phyloP scores from a whole-genome alignment of 108 stramenopile species.

The Nitzschia palea region DNA sequence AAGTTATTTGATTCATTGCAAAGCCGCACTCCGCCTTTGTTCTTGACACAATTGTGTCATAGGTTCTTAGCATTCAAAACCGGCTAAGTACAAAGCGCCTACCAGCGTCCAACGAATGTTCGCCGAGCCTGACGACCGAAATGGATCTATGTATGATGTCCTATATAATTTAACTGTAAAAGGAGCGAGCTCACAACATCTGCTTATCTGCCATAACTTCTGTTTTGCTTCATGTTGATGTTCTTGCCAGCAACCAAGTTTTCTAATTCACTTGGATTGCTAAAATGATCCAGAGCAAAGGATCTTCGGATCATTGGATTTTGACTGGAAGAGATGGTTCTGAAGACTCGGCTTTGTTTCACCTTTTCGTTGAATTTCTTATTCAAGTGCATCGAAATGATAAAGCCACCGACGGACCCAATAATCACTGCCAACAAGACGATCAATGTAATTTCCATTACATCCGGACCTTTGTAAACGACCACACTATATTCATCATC shows the following conservation, averaged over 20 bases:
- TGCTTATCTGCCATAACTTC: not conserved
- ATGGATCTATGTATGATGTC: too few relatives aligned
- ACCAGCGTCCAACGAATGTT: too few relatives aligned
- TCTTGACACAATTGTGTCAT: too few relatives aligned
- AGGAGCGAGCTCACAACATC: too few relatives aligned
- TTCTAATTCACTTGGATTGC: slow-evolving; percentile 7
- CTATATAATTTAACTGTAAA: too few relatives aligned
- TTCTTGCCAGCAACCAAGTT: not conserved
- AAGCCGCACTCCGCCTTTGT: too few relatives aligned
- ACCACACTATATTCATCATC: slow-evolving; percentile 51
- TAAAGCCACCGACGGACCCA: slow-evolving; percentile 55
- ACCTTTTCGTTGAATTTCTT: slow-evolving; percentile 52
- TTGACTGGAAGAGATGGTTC: slow-evolving; percentile 14
- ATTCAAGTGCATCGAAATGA: slow-evolving; percentile 64
- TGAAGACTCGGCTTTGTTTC: slow-evolving; percentile 31
- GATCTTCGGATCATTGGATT: slow-evolving; percentile 35
- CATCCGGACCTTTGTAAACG: slow-evolving; percentile 27
- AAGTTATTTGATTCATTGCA: too few relatives aligned
- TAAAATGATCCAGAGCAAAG: slow-evolving; percentile 17
- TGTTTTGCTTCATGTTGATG: not conserved
- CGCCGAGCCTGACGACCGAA: too few relatives aligned
- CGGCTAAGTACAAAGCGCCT: too few relatives aligned
- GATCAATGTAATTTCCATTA: slow-evolving; percentile 28
- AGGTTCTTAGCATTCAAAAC: too few relatives aligned
- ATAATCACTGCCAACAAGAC: slow-evolving; percentile 40